Evolutionary conservation across 495 filamentous ascomycete species (phyloP), one percentile per base, ranked within the genome.

Genomic region (Talaromyces wortmannii): DNA sequence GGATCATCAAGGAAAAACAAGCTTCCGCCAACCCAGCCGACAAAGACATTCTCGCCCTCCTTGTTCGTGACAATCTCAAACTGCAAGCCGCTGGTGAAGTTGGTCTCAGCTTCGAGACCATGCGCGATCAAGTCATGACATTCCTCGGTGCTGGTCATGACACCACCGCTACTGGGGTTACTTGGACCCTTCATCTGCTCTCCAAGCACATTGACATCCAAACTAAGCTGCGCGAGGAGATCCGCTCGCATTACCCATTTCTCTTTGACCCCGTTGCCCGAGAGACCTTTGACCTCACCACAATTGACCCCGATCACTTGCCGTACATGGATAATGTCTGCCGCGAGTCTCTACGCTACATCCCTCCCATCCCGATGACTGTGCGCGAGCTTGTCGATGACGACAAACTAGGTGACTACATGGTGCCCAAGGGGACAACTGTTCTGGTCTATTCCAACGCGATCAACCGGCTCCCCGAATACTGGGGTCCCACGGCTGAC

Each of bases 111-210:
- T 69, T 69, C 45, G 69, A 76, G 17, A 71, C 67, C 10, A 72
- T 80, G 62, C 67, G 74, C 12, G 72, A 80, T 55, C 77, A 80
- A 57, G 66, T 78, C 53, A 77, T 78, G 69, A 66, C 63, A 7
- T 66, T 66, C 50, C 62, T 65, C 36, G 61, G 56, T 10, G 62
- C 62, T 5, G 62, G 62, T 11, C 62, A 65, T 29, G 62, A 65
- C 12, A 65, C 62, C 4, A 65, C 62, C 31, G 57, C 62, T n/a
- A 65, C 61, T 12, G 62, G 57, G n/a, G 58, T 61, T 7, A 53
- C 62, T 1, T 65, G 62, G 62, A 63, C 61, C 5, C 17, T 65
- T 10, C 59, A 65, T 15, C 58, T 66, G 7, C 63, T 66, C 15
- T 53, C 63, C 29, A 62, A 59, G 16, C 60, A 65, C 17, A 50